Percentiles rank a stretch among this genome's conserved stretches.
phyloP scores from a whole-genome alignment of 306 rosid species.

The Begonia masoniana region DNA sequence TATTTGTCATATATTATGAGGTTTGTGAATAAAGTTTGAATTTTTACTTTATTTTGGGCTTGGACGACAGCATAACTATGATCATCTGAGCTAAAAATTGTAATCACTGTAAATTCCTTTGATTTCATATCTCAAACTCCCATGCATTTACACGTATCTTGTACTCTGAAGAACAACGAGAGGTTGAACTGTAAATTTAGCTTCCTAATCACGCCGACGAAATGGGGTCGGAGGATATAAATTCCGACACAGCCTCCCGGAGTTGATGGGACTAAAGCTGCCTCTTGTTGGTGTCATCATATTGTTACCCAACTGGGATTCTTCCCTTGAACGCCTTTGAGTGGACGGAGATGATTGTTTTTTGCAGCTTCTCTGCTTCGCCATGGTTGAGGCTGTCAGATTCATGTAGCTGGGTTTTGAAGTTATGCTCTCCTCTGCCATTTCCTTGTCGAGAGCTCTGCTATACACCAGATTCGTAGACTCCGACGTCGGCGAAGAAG shows the following conservation, averaged over 20 bases:
- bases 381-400: slow-evolving; percentile 51
- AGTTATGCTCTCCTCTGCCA: slow-evolving; percentile 14
- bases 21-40: too few relatives aligned
- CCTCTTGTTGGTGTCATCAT: slow-evolving; percentile 29
- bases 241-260: slow-evolving; percentile 32
- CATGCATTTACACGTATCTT: too few relatives aligned
- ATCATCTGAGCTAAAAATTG: too few relatives aligned
- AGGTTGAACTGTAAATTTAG: too few relatives aligned
- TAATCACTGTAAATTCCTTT: too few relatives aligned
- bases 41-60: too few relatives aligned
- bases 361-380: slow-evolving; percentile 37
- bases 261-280: slow-evolving; percentile 37
- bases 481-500: slow-evolving; percentile 34
- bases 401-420: slow-evolving; percentile 47
- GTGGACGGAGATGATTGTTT: slow-evolving; percentile 18
- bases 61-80: too few relatives aligned
- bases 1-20: too few relatives aligned
- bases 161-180: too few relatives aligned
- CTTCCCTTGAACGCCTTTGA: slow-evolving; percentile 31
- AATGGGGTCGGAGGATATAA: slow-evolving; percentile 16
- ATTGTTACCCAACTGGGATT: slow-evolving; percentile 26
- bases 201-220: slow-evolving; percentile 19
- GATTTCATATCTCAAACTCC: too few relatives aligned
- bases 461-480: slow-evolving; percentile 18
- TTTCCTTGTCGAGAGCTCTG: slow-evolving; percentile 12